Conservation (phyloP, 2,329 filamentous ascomycete genomes). For the Massarina eburnea region DNA sequence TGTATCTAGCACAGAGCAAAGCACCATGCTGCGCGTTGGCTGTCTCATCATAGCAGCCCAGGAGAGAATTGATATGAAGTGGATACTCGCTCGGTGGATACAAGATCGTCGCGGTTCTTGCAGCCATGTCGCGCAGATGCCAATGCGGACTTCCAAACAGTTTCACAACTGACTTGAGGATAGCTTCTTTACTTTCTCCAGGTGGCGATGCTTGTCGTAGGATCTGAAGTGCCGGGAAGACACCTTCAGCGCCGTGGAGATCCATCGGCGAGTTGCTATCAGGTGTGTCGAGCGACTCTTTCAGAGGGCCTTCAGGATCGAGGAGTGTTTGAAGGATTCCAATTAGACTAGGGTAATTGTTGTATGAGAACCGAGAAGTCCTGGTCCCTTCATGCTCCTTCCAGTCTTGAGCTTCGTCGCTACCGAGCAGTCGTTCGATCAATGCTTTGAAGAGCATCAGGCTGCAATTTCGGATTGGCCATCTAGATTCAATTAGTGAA, state of each 20-base stretch:
- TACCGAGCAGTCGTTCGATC: conserved; percentile 76
- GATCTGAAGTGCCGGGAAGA: conserved; percentile 83
- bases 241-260: conserved; percentile 59
- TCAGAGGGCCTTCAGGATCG: conserved; percentile 28
- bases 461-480: conserved; percentile 93
- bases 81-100: conserved; percentile 25
- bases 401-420: conserved; percentile 65
- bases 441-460: conserved; percentile 85
- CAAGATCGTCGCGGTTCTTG: conserved; percentile 61
- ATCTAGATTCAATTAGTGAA: conserved; percentile 51
- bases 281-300: conserved; percentile 25
- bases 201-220: conserved; percentile 72
- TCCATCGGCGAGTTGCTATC: conserved; percentile 32
- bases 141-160: conserved; percentile 72
- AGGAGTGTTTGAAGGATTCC: conserved; percentile 66
- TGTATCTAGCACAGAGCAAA: conserved; percentile 35
- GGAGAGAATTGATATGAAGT: conserved; percentile 19
- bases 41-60: conserved; percentile 13
- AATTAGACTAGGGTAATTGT: conserved; percentile 67
- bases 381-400: conserved; percentile 47
- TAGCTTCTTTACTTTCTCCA: conserved; percentile 54
- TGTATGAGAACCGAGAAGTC: conserved; percentile 65
- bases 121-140: conserved; percentile 81
- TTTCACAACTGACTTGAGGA: conserved; percentile 60
- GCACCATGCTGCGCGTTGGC: conserved; percentile 36